These are phyloP conservation scores for Piromyces finnis DNA, from an alignment of 192 early-diverging fungal species.

Conservation along the genomic window DNA sequence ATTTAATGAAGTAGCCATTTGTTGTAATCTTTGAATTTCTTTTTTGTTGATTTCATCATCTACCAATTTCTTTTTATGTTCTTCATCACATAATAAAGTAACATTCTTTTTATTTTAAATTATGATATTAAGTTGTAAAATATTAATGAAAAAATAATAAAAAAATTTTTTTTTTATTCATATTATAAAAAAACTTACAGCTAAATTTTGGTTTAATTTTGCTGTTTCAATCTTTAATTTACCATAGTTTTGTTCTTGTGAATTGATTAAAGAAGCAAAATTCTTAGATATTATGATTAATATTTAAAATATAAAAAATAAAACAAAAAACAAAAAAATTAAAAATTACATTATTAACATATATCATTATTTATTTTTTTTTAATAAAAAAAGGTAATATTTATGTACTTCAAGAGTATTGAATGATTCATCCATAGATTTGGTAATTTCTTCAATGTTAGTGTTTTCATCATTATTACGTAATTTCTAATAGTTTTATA, in stretches of 20 bases:
- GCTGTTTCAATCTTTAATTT: not conserved
- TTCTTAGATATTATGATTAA: not conserved
- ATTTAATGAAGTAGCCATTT: not conserved
- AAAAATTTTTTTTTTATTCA: too few species aligned
- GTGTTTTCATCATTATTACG: not conserved
- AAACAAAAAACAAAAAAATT: not conserved
- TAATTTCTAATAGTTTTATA: not conserved
- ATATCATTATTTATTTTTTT: too few species aligned
- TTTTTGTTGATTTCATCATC: not conserved
- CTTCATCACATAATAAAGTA: not conserved
- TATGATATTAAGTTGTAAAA: too few species aligned
- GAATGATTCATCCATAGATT: not conserved
- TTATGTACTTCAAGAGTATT: not conserved
- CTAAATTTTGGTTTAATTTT: not conserved
- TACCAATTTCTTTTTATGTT: not conserved
- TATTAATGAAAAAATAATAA: too few species aligned
- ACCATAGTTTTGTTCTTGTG: not conserved
- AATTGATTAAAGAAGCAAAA: not conserved
- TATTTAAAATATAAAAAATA: not conserved
- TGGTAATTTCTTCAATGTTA: not conserved
- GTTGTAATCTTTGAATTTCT: not conserved
- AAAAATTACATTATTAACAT: too few species aligned
- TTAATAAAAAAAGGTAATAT: too few species aligned
- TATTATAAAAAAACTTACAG: not conserved
- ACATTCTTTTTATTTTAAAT: not conserved